Evolutionary conservation across 768 basidiomycete species (phyloP), one percentile per base, ranked within the genome.

Genomic region (Tricholoma sp.): DNA sequence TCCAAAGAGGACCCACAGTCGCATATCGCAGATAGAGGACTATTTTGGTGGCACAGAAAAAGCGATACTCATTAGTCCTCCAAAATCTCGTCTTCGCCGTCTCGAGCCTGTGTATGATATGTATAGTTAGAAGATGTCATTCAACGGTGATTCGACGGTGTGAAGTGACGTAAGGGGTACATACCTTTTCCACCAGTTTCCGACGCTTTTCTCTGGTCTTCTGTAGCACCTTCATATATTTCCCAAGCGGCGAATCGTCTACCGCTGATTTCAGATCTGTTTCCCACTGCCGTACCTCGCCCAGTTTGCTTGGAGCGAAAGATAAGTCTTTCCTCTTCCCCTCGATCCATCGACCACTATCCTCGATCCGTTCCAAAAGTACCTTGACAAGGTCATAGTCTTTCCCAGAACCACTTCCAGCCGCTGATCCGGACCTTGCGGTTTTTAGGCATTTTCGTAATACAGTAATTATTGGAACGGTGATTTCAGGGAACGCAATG

Each of bases 401-500:
- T 65, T 91, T 91, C 0, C 74, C 69, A 48, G 72, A 63, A 45
- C 69, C 63, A 29, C 58, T 50, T 29, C 59, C 64, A 36, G 63
- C 60, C 4, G 68, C 66, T 2, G 70, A 66, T 45, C 68, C 70
- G 34, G 76, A 68, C 55, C 80, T 81, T 24, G 77, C 74, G 37
- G 72, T 75, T 70, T 97, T 98, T 61, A 95, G 63, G 54, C 82
- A 78, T 61, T 88, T 87, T 44, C 85, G 84, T 51, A 99, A 74
- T 1, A 82, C 75, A 10, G 90, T 79, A 13, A 85, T 72, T 36
- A 94, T 74, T 2, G 95, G 94, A 11, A 98, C 82, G 12, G 85
- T 78, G 39, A 96, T 79, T 72, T 99, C 97, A 2, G 97, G 96
- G 78, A 97, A 98, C 0, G 92, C 92, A 57, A 98, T 85, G 69